Percentiles rank a stretch among this genome's conserved stretches.
Conservation (phyloP, 139 green algal species). For the Coccomyxa sp. region DNA sequence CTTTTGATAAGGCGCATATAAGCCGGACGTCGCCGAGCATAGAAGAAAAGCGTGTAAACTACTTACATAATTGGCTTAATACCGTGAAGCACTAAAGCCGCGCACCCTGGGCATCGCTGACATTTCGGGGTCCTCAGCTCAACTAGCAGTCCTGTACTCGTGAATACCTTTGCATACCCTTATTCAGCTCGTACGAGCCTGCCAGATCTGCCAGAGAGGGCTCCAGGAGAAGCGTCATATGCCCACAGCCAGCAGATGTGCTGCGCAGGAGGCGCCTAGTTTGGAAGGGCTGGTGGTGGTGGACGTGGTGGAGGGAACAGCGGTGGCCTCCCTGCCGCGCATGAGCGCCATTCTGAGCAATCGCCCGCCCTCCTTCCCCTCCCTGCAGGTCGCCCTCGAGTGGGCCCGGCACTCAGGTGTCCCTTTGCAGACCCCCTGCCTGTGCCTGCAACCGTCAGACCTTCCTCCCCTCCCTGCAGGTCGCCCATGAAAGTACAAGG, state of each 20-base stretch:
- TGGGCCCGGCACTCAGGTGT: conserved; percentile 58
- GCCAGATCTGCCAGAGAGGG: neutral
- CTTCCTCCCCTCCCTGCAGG: conserved; percentile 46
- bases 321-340: conserved; percentile 67
- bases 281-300: conserved; percentile 81
- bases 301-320: conserved; percentile 92
- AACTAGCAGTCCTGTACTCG: no score
- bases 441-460: conserved; percentile 41
- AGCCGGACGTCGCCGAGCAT: no score
- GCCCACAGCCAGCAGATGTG: neutral
- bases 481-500: conserved; percentile 60
- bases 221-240: no score
- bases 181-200: neutral
- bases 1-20: no score
- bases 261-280: conserved; percentile 24
- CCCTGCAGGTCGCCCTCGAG: conserved; percentile 39
- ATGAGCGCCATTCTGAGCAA: conserved; percentile 67
- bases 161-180: neutral
- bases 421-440: no score
- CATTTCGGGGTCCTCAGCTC: no score
- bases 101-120: no score
- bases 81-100: no score
- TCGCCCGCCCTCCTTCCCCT: conserved; percentile 54
- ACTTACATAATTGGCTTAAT: no score
- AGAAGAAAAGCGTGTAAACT: no score